These are phyloP conservation scores for Catunica adiposa DNA, from an alignment of 2,329 filamentous ascomycete genomes.

Conservation along the genomic window DNA sequence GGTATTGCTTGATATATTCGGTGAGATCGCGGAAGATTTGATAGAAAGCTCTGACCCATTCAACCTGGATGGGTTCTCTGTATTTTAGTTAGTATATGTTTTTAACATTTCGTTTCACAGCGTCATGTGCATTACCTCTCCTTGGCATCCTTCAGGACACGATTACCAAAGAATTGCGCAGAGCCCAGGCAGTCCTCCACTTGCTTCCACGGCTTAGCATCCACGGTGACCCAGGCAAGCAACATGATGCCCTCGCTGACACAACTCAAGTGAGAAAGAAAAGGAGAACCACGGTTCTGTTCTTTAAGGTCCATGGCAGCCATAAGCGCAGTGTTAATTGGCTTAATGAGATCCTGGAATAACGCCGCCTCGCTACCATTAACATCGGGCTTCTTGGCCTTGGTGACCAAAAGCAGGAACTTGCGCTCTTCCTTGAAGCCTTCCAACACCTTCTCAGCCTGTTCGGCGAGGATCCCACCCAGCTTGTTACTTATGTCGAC, in stretches of 20 bases:
- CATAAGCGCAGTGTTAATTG: conserved; percentile 68
- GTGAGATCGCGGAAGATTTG: conserved; percentile 70
- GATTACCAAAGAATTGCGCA: conserved; percentile 87
- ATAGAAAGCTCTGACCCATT: conserved; percentile 90
- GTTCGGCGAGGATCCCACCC: conserved; percentile 62
- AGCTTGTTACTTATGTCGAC: conserved; percentile 61
- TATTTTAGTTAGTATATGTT: conserved; percentile 1
- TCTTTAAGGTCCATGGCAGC: conserved; percentile 69
- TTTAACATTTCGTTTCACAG: not conserved
- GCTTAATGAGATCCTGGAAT: conserved; percentile 66
- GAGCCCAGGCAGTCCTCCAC: conserved; percentile 69
- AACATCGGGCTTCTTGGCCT: conserved; percentile 79
- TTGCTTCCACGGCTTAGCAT: conserved; percentile 67
- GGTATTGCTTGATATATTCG: conserved; percentile 73
- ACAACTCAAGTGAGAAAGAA: conserved; percentile 69
- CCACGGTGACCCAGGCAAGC: conserved; percentile 77
- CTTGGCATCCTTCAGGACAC: conserved; percentile 80
- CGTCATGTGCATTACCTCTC: conserved; percentile 33
- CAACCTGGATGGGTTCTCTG: conserved; percentile 63
- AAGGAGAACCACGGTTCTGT: conserved; percentile 54
- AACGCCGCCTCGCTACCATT: conserved; percentile 39
- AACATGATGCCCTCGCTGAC: conserved; percentile 82
- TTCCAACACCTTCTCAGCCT: conserved; percentile 42
- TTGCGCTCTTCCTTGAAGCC: conserved; percentile 74
- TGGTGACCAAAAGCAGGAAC: conserved; percentile 75